A percentile compares a stretch with the other conserved stretches of the same genome.
These are phyloP conservation scores for Pleurotus eryngii DNA, from an alignment of 768 basidiomycete genomes.

Conservation along the genomic window DNA sequence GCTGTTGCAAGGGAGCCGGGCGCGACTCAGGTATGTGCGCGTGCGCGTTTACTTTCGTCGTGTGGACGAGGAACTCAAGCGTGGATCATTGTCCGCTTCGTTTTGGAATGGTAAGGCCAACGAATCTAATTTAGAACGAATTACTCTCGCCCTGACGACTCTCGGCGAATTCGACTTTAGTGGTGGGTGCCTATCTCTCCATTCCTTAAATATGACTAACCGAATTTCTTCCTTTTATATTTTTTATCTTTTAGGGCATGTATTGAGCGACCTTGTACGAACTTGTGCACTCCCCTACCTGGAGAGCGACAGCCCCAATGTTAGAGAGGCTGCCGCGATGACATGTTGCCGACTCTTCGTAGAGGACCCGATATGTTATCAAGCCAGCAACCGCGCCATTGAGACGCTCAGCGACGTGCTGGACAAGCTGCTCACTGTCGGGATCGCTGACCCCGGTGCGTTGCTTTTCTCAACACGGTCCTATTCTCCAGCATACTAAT, in stretches of 20 bases:
- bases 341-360: conserved; percentile 92
- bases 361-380: conserved; percentile 92
- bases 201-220: neutral
- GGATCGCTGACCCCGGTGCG: conserved; percentile 91
- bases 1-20: conserved; percentile 48
- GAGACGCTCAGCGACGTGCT: conserved; percentile 98
- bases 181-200: conserved; percentile 43
- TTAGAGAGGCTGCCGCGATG: conserved; percentile 84
- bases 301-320: conserved; percentile 86
- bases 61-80: no score
- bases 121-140: conserved; percentile 61
- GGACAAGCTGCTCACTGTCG: conserved; percentile 92
- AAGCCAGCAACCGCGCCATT: conserved; percentile 93
- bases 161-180: conserved; percentile 93
- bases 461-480: neutral
- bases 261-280: conserved; percentile 94
- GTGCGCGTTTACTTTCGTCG: neutral
- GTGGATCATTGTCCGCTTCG: neutral
- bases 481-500: neutral
- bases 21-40: conserved; percentile 37
- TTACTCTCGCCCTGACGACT: conserved; percentile 84
- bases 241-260: conserved; percentile 60
- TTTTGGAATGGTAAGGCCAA: conserved; percentile 24
- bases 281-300: conserved; percentile 88
- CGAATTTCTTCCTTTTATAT: neutral